A percentile compares a stretch with the other conserved stretches of the same genome.
These are phyloP conservation scores for Aspergillus ruber DNA, from an alignment of 2,329 filamentous ascomycete species.

Conservation along the genomic window DNA sequence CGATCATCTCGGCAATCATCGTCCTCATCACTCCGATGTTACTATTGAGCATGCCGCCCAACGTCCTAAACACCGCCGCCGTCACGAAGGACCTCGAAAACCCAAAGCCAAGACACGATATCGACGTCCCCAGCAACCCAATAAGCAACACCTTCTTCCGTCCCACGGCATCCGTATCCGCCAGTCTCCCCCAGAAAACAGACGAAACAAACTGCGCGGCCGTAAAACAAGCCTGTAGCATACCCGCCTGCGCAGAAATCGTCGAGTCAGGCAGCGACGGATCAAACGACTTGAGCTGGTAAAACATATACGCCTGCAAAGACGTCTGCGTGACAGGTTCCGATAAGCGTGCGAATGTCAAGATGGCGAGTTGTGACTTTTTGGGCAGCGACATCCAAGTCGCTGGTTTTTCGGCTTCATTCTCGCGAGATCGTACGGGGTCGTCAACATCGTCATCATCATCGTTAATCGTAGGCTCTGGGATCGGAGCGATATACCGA, in stretches of 20 bases:
- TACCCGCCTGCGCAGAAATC: constrained; percentile 69
- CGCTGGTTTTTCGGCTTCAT: constrained; percentile 42
- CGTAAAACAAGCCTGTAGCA: constrained; percentile 73
- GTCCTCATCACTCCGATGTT: constrained; percentile 70
- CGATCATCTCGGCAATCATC: constrained; percentile 66
- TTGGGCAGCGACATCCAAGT: constrained; percentile 68
- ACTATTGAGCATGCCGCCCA: constrained; percentile 64
- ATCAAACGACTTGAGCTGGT: constrained; percentile 77
- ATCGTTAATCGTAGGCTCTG: background rate
- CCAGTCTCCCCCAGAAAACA: constrained; percentile 71
- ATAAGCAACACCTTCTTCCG: constrained; percentile 73
- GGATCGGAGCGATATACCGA: background rate
- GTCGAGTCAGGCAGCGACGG: constrained; percentile 51
- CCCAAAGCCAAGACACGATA: constrained; percentile 63
- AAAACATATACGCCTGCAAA: constrained; percentile 75
- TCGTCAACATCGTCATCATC: constrained; percentile 7
- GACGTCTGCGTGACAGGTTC: constrained; percentile 79
- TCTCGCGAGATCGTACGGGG: constrained; percentile 2
- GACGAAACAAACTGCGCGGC: constrained; percentile 76
- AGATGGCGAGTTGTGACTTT: constrained; percentile 69
- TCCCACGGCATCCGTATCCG: constrained; percentile 59
- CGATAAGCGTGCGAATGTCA: constrained; percentile 71
- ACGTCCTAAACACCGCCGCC: constrained; percentile 59
- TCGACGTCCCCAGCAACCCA: constrained; percentile 63
- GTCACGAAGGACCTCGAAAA: constrained; percentile 58